Percentiles rank a stretch among this genome's conserved stretches.
phyloP scores from a whole-genome alignment of 208 protist genomes.

The Wallacemonas sp. region DNA sequence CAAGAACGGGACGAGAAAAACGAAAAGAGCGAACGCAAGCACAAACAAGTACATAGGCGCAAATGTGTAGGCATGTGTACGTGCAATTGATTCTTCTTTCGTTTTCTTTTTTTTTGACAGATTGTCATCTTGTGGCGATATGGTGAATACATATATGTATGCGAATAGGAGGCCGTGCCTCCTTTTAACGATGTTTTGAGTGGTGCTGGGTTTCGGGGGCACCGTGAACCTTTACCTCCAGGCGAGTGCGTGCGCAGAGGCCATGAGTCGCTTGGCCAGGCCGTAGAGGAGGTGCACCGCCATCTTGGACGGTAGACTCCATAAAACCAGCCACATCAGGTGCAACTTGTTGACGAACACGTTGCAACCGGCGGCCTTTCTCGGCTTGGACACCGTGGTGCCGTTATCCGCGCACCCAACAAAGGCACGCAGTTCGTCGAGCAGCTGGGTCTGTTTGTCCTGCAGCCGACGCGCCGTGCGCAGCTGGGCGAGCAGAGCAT shows the following conservation, averaged over 20 bases:
- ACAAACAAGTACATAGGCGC: too few species aligned
- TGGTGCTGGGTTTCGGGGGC: too few species aligned
- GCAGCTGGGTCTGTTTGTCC: neutral
- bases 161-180: too few species aligned
- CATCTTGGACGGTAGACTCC: neutral
- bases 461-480: neutral
- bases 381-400: too few species aligned
- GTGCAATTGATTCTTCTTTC: neutral
- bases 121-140: neutral
- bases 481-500: neutral
- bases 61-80: too few species aligned
- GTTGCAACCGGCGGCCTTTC: neutral
- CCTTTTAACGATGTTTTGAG: too few species aligned
- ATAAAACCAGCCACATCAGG: conserved; percentile 2
- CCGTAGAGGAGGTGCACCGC: neutral
- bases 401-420: neutral
- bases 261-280: neutral
- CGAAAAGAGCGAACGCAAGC: too few species aligned
- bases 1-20: too few species aligned
- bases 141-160: neutral
- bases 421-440: neutral
- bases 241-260: too few species aligned
- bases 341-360: neutral
- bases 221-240: too few species aligned
- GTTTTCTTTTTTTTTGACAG: neutral